Base-by-base conservation (phyloP, 169 alveolate genomes). In the Eimeria sp. region DNA sequence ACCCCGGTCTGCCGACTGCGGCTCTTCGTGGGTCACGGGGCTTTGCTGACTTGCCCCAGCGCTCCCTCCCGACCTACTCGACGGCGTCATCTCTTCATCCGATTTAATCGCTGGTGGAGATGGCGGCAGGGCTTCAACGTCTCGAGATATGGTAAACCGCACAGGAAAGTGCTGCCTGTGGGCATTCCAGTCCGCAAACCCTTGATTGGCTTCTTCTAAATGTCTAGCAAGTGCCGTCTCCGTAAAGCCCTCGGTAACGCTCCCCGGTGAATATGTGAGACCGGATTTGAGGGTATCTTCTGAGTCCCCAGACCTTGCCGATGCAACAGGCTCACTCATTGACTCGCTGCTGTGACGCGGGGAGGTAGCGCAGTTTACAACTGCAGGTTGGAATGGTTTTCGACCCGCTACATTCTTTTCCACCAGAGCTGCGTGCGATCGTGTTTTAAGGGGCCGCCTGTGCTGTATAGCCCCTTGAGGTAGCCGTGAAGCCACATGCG, bases 401-500 rank as follows among this genome's bases (percentile, higher is more conserved):
- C 76, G 33, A 14, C 4, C 76, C 18, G 40, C 90, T 33, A 1
- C 30, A 23, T 30, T 58, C 77, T 60, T 83, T 23, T 83, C 58
- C 76, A 83, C 14, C 77, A 60, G 33, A 60, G 49, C 58, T 20
- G 76, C 90, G 25, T 30, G 52, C 9, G 80, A 13, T 9, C 60
- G 80, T 68, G 60, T 62, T 49, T 52, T 66, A 68, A 27, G 68
- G 30, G 80, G 64, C 56, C 94, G 33, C 83, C 56, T 87, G 83
- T 87, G 83, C 46, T 87, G 78, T 18, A 87, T 27, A 11, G 94
- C 94, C 10, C 94, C 94, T 27, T 62, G 94, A 16, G 94, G 94
- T 30, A 87, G 94, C 64, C 94, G 82, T 16, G 94, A 87, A 54
- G 94, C 94, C 33, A 87, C 94, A 30, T 87, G 94, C 83, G n/a